Conservation (phyloP, 2,329 filamentous ascomycete genomes). For the Celoporthe dispersa region DNA sequence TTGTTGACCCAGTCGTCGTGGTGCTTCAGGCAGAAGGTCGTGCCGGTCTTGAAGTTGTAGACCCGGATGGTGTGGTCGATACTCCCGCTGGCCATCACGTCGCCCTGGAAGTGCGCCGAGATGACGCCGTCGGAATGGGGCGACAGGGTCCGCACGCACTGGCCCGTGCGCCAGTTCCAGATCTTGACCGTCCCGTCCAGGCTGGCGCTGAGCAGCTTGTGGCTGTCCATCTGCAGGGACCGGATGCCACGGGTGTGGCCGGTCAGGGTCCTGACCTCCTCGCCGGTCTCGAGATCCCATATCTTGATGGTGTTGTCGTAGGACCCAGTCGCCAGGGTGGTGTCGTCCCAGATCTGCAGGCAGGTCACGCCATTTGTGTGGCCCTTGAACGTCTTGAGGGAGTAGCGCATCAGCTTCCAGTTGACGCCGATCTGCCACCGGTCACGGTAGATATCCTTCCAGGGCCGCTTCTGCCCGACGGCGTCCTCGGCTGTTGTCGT, state of each 20-base stretch:
- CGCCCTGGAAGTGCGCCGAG: slow-evolving; percentile 83
- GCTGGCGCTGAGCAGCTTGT: slow-evolving; percentile 87
- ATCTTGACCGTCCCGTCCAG: slow-evolving; percentile 87
- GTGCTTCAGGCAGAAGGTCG: slow-evolving; percentile 77
- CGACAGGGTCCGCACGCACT: slow-evolving; percentile 79
- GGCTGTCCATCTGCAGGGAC: slow-evolving; percentile 90
- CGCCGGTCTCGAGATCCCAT: slow-evolving; percentile 89
- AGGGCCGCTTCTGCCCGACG: slow-evolving; percentile 59
- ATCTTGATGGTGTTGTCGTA: slow-evolving; percentile 96
- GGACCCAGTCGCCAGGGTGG: slow-evolving; percentile 88
- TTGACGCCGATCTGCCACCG: slow-evolving; percentile 84
- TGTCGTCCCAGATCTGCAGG: slow-evolving; percentile 73
- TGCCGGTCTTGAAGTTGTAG: slow-evolving; percentile 87
- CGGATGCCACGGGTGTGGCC: slow-evolving; percentile 86
- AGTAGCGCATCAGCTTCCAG: slow-evolving; percentile 94
- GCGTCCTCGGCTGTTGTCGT: slow-evolving; percentile 24
- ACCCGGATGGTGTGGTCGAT: slow-evolving; percentile 89
- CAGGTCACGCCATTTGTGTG: slow-evolving; percentile 82
- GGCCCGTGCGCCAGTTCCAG: slow-evolving; percentile 95
- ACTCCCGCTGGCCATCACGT: slow-evolving; percentile 84
- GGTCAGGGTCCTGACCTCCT: slow-evolving; percentile 80
- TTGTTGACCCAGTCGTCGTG: slow-evolving; percentile 96
- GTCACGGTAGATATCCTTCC: slow-evolving; percentile 98
- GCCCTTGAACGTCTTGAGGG: slow-evolving; percentile 81
- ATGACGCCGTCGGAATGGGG: slow-evolving; percentile 85